Evolutionary conservation across 208 protist species (phyloP).

Genomic region (Sergeia podlipaevii): DNA sequence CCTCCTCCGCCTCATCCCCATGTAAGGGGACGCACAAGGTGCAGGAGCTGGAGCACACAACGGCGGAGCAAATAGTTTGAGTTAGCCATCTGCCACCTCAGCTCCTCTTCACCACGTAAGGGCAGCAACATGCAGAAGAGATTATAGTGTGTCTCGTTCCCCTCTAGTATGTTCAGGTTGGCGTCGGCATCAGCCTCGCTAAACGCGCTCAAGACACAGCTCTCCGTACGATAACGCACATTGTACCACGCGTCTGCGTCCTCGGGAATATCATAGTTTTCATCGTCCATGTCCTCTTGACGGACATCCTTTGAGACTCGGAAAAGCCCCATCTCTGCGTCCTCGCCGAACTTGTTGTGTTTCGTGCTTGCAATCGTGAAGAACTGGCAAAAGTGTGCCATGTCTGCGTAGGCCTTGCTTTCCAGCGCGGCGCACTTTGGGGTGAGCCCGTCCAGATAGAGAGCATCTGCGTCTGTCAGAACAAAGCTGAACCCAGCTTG

Average conservation of each 20-base stretch:
- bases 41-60: constrained; percentile 75
- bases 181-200: constrained; percentile 46
- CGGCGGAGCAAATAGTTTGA: constrained; percentile 86
- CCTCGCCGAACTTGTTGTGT: constrained; percentile 88
- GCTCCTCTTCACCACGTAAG: constrained; percentile 47
- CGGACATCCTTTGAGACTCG: constrained; percentile 63
- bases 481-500: constrained; percentile 88
- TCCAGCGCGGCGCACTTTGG: constrained; percentile 76
- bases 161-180: constrained; percentile 51
- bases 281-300: constrained; percentile 33
- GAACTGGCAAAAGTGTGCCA: constrained; percentile 84
- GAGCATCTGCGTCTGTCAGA: constrained; percentile 69
- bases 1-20: constrained; percentile 85
- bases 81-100: constrained; percentile 38
- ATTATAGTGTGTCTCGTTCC: constrained; percentile 76
- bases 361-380: constrained; percentile 64
- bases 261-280: constrained; percentile 23
- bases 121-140: constrained; percentile 64
- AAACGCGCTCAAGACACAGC: constrained; percentile 60
- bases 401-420: constrained; percentile 81
- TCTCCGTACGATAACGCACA: constrained; percentile 72
- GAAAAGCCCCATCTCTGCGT: constrained; percentile 86
- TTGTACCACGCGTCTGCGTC: constrained; percentile 46
- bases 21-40: constrained; percentile 72
- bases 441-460: constrained; percentile 54